Percentiles rank a stretch among this genome's conserved stretches.
phyloP scores from a whole-genome alignment of 176 grass and related monocot genomes.

The Typha latifolia region DNA sequence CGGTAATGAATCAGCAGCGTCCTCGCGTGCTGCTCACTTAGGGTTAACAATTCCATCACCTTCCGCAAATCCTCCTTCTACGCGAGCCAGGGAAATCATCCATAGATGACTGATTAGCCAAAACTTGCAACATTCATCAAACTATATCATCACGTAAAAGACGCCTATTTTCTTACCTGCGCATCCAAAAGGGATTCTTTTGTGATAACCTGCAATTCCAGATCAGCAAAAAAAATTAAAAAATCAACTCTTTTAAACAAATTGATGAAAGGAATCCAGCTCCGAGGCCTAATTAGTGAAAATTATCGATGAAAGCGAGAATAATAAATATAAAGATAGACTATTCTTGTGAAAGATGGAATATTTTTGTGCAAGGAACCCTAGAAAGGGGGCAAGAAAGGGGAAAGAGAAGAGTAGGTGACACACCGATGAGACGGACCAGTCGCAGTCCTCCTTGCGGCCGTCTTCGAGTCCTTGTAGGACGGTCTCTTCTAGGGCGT shows the following conservation, averaged over 20 bases:
- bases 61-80: constrained; percentile 11
- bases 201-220: constrained; percentile 2
- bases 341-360: no score
- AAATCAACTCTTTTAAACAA: background rate
- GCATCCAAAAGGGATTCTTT: constrained; percentile 9
- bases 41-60: constrained; percentile 9
- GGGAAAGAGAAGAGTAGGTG: background rate
- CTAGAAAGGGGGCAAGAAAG: background rate
- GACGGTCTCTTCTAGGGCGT: constrained; percentile 1
- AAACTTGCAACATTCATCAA: background rate
- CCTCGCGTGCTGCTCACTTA: constrained; percentile 8
- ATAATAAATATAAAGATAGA: no score
- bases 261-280: background rate
- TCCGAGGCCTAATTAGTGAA: background rate
- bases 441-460: constrained; percentile 2
- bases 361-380: background rate
- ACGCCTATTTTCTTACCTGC: background rate
- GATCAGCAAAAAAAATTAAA: background rate
- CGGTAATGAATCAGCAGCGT: constrained; percentile 10
- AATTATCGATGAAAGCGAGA: background rate
- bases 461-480: constrained; percentile 1
- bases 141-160: background rate
- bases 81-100: background rate
- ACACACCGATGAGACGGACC: constrained; percentile 12
- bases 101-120: background rate